These are phyloP conservation scores for Geotrichum bryndzae DNA, from an alignment of 1,139 yeast genomes.

Conservation along the genomic window DNA sequence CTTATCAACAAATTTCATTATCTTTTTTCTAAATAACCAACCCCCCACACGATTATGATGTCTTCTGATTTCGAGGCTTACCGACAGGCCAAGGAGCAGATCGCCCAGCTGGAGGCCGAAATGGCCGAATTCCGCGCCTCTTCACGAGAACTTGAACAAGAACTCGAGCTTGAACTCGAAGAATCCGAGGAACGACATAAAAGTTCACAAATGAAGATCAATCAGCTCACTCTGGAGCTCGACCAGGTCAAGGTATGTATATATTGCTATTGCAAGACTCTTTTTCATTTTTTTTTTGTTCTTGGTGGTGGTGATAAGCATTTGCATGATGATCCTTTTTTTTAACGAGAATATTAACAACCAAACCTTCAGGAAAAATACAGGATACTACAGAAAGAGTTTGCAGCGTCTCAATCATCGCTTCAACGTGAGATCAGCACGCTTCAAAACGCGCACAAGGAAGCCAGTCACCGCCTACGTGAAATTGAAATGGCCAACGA, in stretches of 20 bases:
- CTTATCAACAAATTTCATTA: not conserved
- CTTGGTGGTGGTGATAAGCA: not conserved
- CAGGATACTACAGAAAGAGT: constrained; percentile 28
- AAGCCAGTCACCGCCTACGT: constrained; percentile 28
- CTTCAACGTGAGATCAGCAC: constrained; percentile 28
- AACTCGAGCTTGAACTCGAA: constrained; percentile 35
- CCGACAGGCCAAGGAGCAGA: constrained; percentile 29
- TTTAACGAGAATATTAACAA: not conserved
- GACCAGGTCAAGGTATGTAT: constrained; percentile 26
- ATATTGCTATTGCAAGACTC: too few relatives aligned
- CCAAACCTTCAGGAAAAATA: constrained; percentile 20
- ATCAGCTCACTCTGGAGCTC: constrained; percentile 23
- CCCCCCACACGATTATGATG: not conserved
- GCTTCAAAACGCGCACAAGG: constrained; percentile 27
- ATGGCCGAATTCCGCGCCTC: constrained; percentile 36
- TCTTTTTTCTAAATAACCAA: not conserved
- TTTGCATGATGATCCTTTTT: not conserved
- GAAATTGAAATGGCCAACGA: constrained; percentile 38
- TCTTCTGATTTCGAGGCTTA: constrained; percentile 15
- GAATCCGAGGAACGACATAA: constrained; percentile 31
- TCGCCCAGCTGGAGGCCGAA: constrained; percentile 35
- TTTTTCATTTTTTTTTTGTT: not conserved
- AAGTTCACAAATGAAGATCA: constrained; percentile 25
- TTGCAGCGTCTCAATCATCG: constrained; percentile 27
- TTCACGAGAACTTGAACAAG: constrained; percentile 35